Conservation (phyloP, 345 rosid species). For the Erucastrum elatum region DNA sequence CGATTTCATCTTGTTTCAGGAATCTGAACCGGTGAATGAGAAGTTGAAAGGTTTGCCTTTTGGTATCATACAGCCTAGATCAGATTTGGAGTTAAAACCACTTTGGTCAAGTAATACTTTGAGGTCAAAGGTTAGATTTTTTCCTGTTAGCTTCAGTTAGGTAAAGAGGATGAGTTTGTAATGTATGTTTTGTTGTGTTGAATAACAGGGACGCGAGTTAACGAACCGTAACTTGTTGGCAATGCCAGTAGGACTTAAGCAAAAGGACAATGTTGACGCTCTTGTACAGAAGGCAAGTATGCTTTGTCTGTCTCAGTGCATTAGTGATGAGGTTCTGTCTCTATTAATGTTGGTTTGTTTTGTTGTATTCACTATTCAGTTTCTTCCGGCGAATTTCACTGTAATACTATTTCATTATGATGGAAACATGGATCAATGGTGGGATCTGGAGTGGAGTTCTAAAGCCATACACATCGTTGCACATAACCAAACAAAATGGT, state of each 20-base stretch:
- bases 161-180: no score
- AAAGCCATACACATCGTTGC: constrained; percentile 86
- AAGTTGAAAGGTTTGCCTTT: constrained; percentile 61
- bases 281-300: constrained; percentile 66
- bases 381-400: constrained; percentile 86
- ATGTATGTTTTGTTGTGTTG: constrained; percentile 21
- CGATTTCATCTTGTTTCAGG: no score
- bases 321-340: constrained; percentile 14
- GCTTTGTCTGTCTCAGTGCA: constrained; percentile 4
- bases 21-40: constrained; percentile 45
- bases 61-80: constrained; percentile 65
- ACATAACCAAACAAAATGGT: constrained; percentile 97
- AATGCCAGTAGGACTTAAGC: constrained; percentile 88
- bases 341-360: constrained; percentile 42
- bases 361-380: constrained; percentile 74
- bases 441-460: constrained; percentile 78
- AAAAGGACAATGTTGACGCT: constrained; percentile 67
- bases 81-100: constrained; percentile 92
- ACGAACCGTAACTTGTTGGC: constrained; percentile 70
- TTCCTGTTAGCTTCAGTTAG: not conserved
- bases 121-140: constrained; percentile 65
- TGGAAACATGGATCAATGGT: constrained; percentile 82
- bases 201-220: constrained; percentile 44
- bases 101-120: constrained; percentile 77
- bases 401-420: constrained; percentile 94